phyloP scores from a whole-genome alignment of 202 grass and related monocot species.

The Setaria viridis region DNA sequence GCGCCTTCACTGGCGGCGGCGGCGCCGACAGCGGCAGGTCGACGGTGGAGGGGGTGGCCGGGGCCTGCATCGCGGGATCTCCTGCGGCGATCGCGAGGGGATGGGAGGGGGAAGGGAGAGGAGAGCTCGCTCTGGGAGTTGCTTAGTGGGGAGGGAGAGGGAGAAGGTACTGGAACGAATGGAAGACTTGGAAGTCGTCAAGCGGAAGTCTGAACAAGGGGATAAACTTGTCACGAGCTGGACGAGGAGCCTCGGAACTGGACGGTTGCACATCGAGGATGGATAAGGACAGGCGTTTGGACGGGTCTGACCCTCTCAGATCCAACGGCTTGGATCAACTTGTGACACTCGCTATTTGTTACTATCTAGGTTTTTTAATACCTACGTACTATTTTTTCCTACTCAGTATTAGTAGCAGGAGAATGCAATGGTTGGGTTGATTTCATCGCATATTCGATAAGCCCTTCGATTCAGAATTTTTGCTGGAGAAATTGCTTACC shows the following conservation, averaged over 20 bases:
- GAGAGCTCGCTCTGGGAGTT: slow-evolving; percentile 12
- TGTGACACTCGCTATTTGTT: no score
- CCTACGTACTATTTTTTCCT: no score
- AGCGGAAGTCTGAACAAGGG: slow-evolving; percentile 21
- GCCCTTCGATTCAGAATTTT: no score
- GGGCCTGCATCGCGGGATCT: slow-evolving; percentile 70
- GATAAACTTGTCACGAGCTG: not conserved
- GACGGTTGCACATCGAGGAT: not conserved
- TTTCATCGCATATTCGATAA: no score
- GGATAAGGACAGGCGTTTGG: slow-evolving; percentile 1
- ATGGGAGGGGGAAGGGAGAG: not conserved
- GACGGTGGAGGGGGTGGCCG: slow-evolving; percentile 25
- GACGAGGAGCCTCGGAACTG: not conserved
- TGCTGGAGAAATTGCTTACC: no score
- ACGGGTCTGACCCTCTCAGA: not conserved
- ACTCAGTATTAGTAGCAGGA: not conserved
- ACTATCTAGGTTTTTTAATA: not conserved
- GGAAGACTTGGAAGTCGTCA: slow-evolving; percentile 48
- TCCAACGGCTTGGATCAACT: slow-evolving; percentile 23
- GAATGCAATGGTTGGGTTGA: not conserved
- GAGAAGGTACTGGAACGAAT: slow-evolving; percentile 48
- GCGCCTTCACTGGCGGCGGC: slow-evolving; percentile 75
- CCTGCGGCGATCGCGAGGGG: slow-evolving; percentile 15
- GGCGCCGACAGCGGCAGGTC: slow-evolving; percentile 61
- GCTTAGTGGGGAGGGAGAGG: not conserved